Evolutionary conservation across 1,284 basidiomycete species (phyloP), one percentile per base, ranked within the genome.

Genomic region (Trichosporon inkin): DNA sequence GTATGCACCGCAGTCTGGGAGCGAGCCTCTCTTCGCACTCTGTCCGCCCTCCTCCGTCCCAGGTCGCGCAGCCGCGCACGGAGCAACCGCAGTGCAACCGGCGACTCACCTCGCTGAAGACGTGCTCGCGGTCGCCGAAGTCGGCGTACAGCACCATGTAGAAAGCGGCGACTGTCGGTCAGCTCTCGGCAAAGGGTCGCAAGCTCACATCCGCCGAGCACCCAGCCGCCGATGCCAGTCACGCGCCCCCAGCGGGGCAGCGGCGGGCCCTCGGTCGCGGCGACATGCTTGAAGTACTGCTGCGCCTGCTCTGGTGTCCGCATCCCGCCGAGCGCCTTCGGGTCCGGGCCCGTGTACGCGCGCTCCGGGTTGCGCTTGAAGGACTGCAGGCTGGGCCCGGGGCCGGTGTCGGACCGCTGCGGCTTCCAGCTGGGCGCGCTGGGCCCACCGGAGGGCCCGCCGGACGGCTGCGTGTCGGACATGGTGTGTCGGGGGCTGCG

Each of bases 121-220:
- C 76, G 54, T 78, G 76, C 60, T 78, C 76, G 52, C 63, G 64
- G 10, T 65, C 53, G 6, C 76, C 76, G 59, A 73, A 78, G 62
- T 78, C 73, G 39, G 71, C 74, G 56, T 68, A 75, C 4, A 76
- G 62, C 20, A 71, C 63, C 74, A 76, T 75, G 59, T 76, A 78
- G 6, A 65, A 65, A 36, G 67, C 66, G 8, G 71, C 71, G 52
- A 68, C 75, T 77, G 58, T 14, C 16, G 6, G 44, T 49, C 28
- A 58, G 14, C 32, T 38, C 10, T 17, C 49, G 36, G 22, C 35
- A 11, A 35, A 11, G 38, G 19, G 52, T 17, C 19, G 32, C 19
- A 14, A 35, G 67, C 71, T 64, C 63, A 73, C 71, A 52, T 28
- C 63, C 65, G 22, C 71, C 70, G 7, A 63, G 38, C 1, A 71